These are phyloP conservation scores for Phytophthora pinifolia DNA, from an alignment of 352 stramenopile genomes.

Conservation along the genomic window DNA sequence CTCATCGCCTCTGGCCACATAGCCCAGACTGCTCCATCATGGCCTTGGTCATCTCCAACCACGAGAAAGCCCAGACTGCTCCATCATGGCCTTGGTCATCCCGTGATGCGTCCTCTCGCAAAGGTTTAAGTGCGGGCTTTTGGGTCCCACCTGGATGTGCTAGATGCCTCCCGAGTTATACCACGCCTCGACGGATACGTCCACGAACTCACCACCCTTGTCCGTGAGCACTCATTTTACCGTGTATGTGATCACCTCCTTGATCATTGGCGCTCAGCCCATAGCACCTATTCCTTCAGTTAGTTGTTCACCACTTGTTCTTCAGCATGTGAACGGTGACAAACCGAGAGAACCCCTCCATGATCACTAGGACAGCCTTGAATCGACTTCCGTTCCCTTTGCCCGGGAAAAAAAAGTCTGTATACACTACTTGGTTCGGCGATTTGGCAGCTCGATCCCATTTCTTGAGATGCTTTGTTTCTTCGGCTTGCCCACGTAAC, in stretches of 20 bases:
- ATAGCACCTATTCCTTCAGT: background rate
- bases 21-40: constrained; percentile 9
- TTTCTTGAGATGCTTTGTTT: no score
- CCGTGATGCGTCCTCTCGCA: constrained; percentile 12
- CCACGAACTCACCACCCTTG: background rate
- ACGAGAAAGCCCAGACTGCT: constrained; percentile 8
- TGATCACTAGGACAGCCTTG: no score
- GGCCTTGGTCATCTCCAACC: constrained; percentile 6
- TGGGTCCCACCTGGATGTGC: background rate
- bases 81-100: constrained; percentile 9
- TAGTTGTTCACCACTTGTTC: constrained; percentile 6
- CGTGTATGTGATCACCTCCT: no score
- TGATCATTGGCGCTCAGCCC: no score
- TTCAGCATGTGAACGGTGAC: constrained; percentile 8
- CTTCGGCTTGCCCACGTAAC: no score
- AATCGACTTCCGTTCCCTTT: no score
- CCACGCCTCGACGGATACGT: constrained; percentile 5
- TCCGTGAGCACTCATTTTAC: no score
- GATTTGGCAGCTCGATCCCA: no score
- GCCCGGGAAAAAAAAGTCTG: no score
- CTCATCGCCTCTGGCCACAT: constrained; percentile 4
- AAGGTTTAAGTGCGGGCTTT: constrained; percentile 15
- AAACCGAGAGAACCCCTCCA: constrained; percentile 15
- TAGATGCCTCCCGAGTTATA: constrained; percentile 8
- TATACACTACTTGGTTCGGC: no score